Evolutionary conservation across 164 flowering plant species (phyloP), one percentile per base, ranked within the genome.

Genomic region (Vitis cinerea): DNA sequence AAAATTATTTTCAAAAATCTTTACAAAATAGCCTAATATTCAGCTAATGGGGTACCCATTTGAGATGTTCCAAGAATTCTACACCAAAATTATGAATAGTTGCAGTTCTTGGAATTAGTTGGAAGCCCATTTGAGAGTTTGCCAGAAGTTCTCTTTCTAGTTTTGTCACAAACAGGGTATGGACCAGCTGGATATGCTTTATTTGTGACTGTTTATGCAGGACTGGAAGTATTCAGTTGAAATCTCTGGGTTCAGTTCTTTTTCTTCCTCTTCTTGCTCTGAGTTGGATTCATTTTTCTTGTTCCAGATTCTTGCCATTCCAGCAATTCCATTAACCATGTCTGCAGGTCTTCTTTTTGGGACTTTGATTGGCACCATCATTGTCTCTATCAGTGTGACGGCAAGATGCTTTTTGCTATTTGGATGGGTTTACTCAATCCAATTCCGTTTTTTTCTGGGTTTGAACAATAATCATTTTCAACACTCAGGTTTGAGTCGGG

Each of bases 321-420:
- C 99, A 55, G 99, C 99, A 50, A 87, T 93, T 74, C 99, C 99
- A 48, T 83, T 95, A 78, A 95, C 99, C 47, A 89, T 93, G 95
- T 93, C 98, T 54, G 98, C 98, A 60, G 99, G 99, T 68, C 91
- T 95, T 79, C 88, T 95, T 13, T 95, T 95, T 79, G 98, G 99
- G 27, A 68, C 85, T 55, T 11, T 87, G n/a, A 84, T 83, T 65
- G 99, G 99, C 49, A 93, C 99, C 50, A 79, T 95, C 69, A 77
- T 95, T 54, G 99, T 95, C 63, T 95, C 99, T 11, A 91, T 95
- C 44, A 89, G 99, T 79, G 98, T 98, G 78, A 95, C 99, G 30
- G 99, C 93, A 77, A 81, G 96, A 82, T 59, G 52, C 17, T 17
- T 61, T 23, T 23, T 1, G 23, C 23, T 1, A 23, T 23, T 23